A percentile compares a stretch with the other conserved stretches of the same genome.
These are phyloP conservation scores for Russula sp. DNA, from an alignment of 768 basidiomycete genomes.

Conservation along the genomic window DNA sequence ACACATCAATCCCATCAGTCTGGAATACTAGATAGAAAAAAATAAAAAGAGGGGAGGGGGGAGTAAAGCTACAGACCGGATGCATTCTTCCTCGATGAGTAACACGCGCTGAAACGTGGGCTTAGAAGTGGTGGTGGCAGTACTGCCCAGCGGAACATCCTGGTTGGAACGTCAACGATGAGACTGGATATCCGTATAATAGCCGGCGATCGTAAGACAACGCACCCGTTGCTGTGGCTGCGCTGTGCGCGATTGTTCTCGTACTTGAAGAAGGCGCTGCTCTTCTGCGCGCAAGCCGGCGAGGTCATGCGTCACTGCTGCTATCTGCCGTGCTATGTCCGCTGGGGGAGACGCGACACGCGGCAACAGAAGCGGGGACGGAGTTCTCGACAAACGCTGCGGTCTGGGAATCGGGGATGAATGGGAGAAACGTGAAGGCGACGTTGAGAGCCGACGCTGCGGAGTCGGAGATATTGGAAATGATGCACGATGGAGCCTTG, in stretches of 20 bases:
- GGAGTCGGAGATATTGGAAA: conserved; percentile 6
- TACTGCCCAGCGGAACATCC: not conserved
- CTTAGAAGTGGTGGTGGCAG: not conserved
- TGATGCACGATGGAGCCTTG: not conserved
- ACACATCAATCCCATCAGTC: not conserved
- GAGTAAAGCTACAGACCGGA: conserved; percentile 9
- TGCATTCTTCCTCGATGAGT: conserved; percentile 21
- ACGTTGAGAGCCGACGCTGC: not conserved
- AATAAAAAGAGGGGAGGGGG: not conserved
- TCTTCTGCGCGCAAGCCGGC: conserved; percentile 3
- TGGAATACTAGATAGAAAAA: not conserved
- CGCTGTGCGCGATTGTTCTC: not conserved
- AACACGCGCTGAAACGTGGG: conserved; percentile 10
- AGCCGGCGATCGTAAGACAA: not conserved
- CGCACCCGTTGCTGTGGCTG: not conserved
- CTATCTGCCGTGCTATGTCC: conserved; percentile 13
- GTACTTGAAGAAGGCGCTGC: conserved; percentile 1
- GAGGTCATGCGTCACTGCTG: conserved; percentile 4
- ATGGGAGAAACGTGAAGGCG: not conserved
- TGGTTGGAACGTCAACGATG: not conserved
- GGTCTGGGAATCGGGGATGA: not conserved
- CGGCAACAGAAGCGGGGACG: not conserved
- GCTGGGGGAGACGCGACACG: not conserved
- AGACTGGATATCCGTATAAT: not conserved
- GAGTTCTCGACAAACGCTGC: not conserved